Conservation (phyloP, 2,329 filamentous ascomycete genomes). For the Beauveria varroae region DNA sequence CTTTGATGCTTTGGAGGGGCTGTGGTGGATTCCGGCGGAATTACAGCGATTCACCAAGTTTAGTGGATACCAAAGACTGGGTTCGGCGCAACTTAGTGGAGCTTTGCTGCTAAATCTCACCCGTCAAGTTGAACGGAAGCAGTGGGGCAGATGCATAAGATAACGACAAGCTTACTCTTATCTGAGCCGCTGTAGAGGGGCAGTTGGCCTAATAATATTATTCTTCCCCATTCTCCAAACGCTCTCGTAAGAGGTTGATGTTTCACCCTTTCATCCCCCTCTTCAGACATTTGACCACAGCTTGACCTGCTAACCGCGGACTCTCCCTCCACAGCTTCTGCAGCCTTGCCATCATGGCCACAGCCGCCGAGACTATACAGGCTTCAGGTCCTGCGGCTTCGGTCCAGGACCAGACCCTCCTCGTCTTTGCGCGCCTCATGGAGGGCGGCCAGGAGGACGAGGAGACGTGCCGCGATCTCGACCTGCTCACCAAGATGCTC, state of each 20-base stretch:
- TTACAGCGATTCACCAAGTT: neutral
- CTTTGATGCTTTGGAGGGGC: neutral
- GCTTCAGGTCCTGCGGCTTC: constrained; percentile 24
- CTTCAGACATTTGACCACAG: neutral
- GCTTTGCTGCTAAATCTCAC: neutral
- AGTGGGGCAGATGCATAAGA: constrained; percentile 7
- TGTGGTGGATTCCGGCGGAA: neutral
- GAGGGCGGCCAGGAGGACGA: constrained; percentile 80
- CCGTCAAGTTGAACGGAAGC: neutral
- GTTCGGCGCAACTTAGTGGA: neutral
- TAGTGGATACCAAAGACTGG: neutral
- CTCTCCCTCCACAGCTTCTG: neutral
- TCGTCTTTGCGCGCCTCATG: constrained; percentile 83
- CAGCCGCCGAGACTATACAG: constrained; percentile 25
- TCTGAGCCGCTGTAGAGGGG: constrained; percentile 3
- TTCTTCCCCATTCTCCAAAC: constrained; percentile 6
- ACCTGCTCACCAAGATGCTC: constrained; percentile 52
- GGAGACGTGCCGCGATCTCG: constrained; percentile 55
- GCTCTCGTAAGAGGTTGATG: neutral
- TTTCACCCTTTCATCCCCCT: neutral
- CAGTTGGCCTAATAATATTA: neutral
- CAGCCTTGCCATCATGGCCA: constrained; percentile 24
- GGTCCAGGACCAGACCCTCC: constrained; percentile 58
- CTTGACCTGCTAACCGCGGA: neutral
- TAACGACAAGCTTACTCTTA: constrained; percentile 10